Conservation (phyloP, 2,329 filamentous ascomycete genomes). For the Scopulariopsis brevicaulis region DNA sequence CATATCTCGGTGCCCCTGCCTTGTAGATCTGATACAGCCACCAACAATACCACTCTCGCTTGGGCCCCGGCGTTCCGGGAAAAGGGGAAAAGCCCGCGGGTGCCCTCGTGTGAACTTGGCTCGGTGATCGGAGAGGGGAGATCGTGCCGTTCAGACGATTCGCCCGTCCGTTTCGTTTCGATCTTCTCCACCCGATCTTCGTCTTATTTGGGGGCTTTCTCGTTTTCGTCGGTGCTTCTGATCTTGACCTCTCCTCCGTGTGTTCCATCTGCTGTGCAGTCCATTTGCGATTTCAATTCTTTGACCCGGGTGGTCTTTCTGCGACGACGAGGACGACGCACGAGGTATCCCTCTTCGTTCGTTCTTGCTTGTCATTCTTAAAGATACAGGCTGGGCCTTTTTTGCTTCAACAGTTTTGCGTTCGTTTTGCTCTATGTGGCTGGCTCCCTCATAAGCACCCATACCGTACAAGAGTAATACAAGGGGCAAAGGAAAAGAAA, state of each 20-base stretch:
- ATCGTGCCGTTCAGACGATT: not conserved
- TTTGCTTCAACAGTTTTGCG: not conserved
- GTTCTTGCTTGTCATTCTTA: not conserved
- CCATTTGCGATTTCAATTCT: not conserved
- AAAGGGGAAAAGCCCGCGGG: not conserved
- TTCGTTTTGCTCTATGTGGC: not conserved
- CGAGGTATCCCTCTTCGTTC: not conserved
- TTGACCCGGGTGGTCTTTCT: not conserved
- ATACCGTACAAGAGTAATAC: not conserved
- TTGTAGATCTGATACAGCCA: conserved; percentile 4
- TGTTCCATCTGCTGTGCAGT: conserved; percentile 3
- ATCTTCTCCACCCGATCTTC: not conserved
- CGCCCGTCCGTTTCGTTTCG: conserved; percentile 1
- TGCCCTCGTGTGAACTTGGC: not conserved
- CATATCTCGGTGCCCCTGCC: not conserved
- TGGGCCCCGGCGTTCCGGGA: not conserved
- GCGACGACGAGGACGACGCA: not conserved
- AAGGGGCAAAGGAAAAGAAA: not conserved
- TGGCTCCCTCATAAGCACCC: not conserved
- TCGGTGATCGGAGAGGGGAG: not conserved
- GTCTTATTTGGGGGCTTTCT: not conserved
- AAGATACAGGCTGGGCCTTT: not conserved
- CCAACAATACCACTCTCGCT: not conserved
- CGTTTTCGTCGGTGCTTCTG: not conserved
- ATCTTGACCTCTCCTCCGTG: conserved; percentile 1